Base-by-base conservation (phyloP, 169 alveolate species). In the Cardiosporidium cionae region DNA sequence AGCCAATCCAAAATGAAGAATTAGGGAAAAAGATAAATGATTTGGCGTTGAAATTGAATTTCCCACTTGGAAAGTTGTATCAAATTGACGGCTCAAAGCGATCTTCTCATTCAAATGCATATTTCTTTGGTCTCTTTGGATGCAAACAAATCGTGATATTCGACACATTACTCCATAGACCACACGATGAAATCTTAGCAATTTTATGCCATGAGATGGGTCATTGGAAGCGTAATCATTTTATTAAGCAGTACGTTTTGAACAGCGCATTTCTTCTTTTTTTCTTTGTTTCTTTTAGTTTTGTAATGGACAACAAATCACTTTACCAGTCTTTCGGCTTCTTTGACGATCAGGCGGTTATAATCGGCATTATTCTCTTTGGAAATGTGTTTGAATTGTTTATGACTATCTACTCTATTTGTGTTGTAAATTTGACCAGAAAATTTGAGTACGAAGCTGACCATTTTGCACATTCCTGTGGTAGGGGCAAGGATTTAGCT, bases 91-190 rank as follows among this genome's bases (percentile, higher is more conserved):
- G 90, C 33, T 90, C 96, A 36, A 84, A 84, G 80, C 83, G 98
- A 37, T 86, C 95, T n/a, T 84, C 92, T 70, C 98, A 94, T 85
- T 88, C 96, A 65, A 96, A 94, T 84, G 97, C 97, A n/a, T 94
- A 93, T 78, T 94, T 93, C 84, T 96, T 87, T 79, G 99, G 99
- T 0, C 85, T 94, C 67, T 92, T 97, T 87, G 85, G 88, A 78
- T 89, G 90, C 84, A 94, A 96, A 86, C 85, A 96, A 67, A 93
- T 94, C 32, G 98, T 94, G 9, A 76, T 94, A 36, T 96, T 74
- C 84, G 98, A 94, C 84, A 96, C 98, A 29, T 86, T 94, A 72
- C 85, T 92, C 23, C 86, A 90, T 33, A 84, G 90, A 70, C 80
- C 87, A 16, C 86, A 83, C 70, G 88, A 90, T 52, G 96, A 96